phyloP scores from a whole-genome alignment of 306 rosid species.

The Mucuna pruriens region DNA sequence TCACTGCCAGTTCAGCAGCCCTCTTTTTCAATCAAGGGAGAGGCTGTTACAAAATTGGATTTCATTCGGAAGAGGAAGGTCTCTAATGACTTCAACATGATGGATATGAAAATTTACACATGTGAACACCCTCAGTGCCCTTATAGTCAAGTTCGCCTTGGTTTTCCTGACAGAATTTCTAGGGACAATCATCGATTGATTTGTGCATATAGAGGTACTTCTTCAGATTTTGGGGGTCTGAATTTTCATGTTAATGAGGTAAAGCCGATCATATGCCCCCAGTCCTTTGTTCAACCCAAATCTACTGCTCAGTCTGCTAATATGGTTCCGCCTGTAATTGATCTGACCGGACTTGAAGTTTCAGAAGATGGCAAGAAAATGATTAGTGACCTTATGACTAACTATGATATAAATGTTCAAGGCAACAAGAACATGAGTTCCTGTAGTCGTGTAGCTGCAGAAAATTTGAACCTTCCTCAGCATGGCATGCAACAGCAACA shows the following conservation, averaged over 20 bases:
- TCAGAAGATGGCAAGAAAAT: no score
- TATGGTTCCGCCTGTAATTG: slow-evolving; percentile 44
- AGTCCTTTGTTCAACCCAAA: slow-evolving; percentile 54
- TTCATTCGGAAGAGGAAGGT: slow-evolving; percentile 60
- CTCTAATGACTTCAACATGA: slow-evolving; percentile 48
- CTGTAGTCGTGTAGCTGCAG: slow-evolving; percentile 12
- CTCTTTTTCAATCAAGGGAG: slow-evolving; percentile 56
- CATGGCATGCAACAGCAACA: slow-evolving; percentile 47
- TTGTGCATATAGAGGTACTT: slow-evolving; percentile 48
- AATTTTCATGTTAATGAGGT: slow-evolving; percentile 61
- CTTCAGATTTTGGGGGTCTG: slow-evolving; percentile 50
- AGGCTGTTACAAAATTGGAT: slow-evolving; percentile 50
- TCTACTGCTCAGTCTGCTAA: slow-evolving; percentile 44
- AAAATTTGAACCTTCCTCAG: slow-evolving; percentile 43
- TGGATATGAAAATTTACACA: slow-evolving; percentile 51
- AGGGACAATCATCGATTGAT: slow-evolving; percentile 67
- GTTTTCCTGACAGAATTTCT: slow-evolving; percentile 54
- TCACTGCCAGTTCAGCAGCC: slow-evolving; percentile 45
- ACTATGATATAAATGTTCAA: slow-evolving; percentile 59
- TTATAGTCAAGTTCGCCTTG: slow-evolving; percentile 52
- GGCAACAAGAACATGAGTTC: slow-evolving; percentile 43
- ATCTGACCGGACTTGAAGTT: no score
- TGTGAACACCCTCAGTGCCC: slow-evolving; percentile 59
- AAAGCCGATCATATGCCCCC: slow-evolving; percentile 58
- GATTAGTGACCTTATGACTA: slow-evolving; percentile 60